Percentiles rank a stretch among this genome's conserved stretches.
phyloP scores from a whole-genome alignment of 2,329 filamentous ascomycete genomes.

The Stachybotrys chlorohalonatus region DNA sequence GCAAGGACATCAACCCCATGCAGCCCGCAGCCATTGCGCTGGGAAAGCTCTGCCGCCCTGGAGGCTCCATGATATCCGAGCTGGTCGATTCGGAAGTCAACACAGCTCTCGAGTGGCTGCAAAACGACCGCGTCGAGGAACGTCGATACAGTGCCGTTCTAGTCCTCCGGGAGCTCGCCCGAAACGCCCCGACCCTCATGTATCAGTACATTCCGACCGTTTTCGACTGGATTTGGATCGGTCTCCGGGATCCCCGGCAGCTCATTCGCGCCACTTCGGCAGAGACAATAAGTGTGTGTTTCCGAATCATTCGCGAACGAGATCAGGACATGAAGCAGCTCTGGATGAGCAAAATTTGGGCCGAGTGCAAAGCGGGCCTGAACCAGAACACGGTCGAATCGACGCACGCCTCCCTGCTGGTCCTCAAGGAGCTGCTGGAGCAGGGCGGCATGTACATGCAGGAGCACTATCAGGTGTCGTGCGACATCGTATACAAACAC shows the following conservation, averaged over 20 bases:
- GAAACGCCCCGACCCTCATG: slow-evolving; percentile 89
- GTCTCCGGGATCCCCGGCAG: slow-evolving; percentile 78
- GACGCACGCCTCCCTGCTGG: slow-evolving; percentile 87
- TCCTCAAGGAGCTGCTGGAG: slow-evolving; percentile 83
- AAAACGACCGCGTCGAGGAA: slow-evolving; percentile 89
- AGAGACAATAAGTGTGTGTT: slow-evolving; percentile 88
- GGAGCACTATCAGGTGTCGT: slow-evolving; percentile 82
- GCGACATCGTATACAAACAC: slow-evolving; percentile 84
- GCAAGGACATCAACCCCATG: slow-evolving; percentile 87
- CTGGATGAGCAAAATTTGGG: slow-evolving; percentile 88
- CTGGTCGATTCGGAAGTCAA: slow-evolving; percentile 96
- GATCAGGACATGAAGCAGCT: slow-evolving; percentile 79
- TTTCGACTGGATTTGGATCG: slow-evolving; percentile 94
- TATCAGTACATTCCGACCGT: slow-evolving; percentile 94
- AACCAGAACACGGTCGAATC: slow-evolving; percentile 74
- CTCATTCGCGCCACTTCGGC: slow-evolving; percentile 88
- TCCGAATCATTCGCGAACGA: slow-evolving; percentile 89
- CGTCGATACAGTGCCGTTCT: slow-evolving; percentile 88
- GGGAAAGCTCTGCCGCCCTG: slow-evolving; percentile 83
- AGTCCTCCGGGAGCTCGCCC: slow-evolving; percentile 79
- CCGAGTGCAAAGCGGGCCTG: slow-evolving; percentile 73
- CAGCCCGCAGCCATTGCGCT: slow-evolving; percentile 81
- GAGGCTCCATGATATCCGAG: slow-evolving; percentile 88
- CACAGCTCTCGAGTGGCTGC: slow-evolving; percentile 91
- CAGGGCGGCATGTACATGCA: slow-evolving; percentile 99